Conservation (phyloP, 345 rosid species). For the Eucalyptus cloeziana region DNA sequence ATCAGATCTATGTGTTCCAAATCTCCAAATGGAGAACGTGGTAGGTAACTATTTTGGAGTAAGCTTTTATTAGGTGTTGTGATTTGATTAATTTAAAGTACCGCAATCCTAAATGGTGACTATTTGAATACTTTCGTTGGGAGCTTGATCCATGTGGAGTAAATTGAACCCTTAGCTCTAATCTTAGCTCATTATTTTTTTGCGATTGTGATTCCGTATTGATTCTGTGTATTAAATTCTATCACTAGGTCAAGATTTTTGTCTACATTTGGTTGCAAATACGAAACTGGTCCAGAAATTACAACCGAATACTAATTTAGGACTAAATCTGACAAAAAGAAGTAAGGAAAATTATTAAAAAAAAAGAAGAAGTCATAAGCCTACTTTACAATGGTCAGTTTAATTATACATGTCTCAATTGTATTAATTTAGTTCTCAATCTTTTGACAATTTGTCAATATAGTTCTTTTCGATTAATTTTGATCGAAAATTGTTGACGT, state of each 20-base stretch:
- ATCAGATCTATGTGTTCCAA: background rate
- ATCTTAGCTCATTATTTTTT: background rate
- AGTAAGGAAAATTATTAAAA: background rate
- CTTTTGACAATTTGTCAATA: no score
- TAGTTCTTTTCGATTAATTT: no score
- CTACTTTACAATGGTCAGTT: fast-evolving
- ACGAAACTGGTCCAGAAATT: background rate
- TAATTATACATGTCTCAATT: background rate
- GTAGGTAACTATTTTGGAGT: background rate
- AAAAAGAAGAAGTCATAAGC: background rate
- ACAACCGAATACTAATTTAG: background rate
- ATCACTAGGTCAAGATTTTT: background rate
- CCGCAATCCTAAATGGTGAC: background rate
- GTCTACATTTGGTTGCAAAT: background rate
- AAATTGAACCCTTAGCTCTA: background rate
- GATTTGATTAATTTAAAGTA: background rate
- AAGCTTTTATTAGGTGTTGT: background rate
- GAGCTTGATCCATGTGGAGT: background rate
- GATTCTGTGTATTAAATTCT: background rate
- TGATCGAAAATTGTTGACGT: fast-evolving
- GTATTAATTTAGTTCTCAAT: fast-evolving
- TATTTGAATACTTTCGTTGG: background rate
- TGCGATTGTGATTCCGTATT: background rate
- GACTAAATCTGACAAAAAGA: background rate
- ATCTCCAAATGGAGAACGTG: background rate